Evolutionary conservation across 306 rosid genomes (phyloP).

Genomic region (Cajanus cajan): DNA sequence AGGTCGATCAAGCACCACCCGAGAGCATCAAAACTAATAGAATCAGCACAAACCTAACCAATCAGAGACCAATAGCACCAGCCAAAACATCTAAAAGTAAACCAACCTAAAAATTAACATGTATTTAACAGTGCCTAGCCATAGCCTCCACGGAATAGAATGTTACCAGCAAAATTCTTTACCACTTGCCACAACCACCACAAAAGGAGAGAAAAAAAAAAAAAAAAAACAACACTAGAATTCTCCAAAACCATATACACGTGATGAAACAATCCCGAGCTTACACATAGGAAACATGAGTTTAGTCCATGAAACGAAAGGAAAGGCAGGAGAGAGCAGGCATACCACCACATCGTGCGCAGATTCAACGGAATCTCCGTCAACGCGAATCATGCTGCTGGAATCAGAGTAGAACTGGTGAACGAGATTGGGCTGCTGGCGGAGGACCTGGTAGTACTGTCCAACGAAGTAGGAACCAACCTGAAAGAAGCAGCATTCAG

Average conservation of each 20-base stretch:
- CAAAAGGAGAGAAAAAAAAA: no score
- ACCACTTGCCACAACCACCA: background rate
- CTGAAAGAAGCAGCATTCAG: constrained; percentile 28
- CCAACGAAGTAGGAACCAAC: constrained; percentile 93
- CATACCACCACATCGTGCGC: constrained; percentile 67
- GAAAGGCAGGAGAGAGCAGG: background rate
- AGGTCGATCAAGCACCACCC: background rate
- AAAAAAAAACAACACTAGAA: background rate
- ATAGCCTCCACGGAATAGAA: background rate
- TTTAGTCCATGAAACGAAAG: background rate
- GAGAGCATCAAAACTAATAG: background rate
- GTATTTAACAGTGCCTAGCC: background rate
- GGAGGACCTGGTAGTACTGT: constrained; percentile 81
- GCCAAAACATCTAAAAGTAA: background rate
- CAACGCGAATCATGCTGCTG: constrained; percentile 67
- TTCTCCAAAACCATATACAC: background rate
- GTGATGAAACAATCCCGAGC: background rate
- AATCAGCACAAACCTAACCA: background rate
- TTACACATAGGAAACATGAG: background rate
- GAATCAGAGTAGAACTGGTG: constrained; percentile 79
- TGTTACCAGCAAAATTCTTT: background rate
- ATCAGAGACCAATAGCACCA: background rate
- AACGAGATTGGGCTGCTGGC: constrained; percentile 69
- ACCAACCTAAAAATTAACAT: background rate
- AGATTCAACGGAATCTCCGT: constrained; percentile 57